Conservation (phyloP, 495 filamentous ascomycete species). For the Tuber microsphaerosporum region DNA sequence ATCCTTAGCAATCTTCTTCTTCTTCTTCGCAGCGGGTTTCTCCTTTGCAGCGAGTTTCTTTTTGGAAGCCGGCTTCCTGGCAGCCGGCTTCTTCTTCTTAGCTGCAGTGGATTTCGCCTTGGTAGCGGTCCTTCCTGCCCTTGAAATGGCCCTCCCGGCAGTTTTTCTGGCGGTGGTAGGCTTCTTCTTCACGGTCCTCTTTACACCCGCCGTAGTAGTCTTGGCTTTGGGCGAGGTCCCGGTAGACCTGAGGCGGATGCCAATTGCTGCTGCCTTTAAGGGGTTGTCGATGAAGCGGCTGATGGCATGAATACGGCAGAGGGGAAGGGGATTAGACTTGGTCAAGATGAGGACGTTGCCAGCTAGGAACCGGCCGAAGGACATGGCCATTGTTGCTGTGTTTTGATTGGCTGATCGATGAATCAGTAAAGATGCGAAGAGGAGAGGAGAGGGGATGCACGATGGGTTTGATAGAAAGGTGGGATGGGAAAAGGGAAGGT, state of each 20-base stretch:
- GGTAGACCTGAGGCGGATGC: background rate
- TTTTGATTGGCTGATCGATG: background rate
- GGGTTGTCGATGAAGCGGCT: background rate
- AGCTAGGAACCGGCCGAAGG: background rate
- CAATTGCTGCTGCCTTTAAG: background rate
- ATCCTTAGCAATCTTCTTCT: conserved; percentile 6
- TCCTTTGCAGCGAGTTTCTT: conserved; percentile 6
- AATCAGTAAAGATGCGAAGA: background rate
- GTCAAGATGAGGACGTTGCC: background rate
- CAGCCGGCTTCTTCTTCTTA: conserved; percentile 13
- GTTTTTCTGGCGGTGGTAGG: background rate
- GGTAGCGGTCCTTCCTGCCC: background rate
- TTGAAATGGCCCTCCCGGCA: background rate
- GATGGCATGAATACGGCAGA: background rate
- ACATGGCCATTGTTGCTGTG: conserved; percentile 1
- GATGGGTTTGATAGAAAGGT: background rate
- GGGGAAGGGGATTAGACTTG: conserved; percentile 1
- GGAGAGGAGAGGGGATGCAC: background rate
- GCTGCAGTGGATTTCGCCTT: conserved; percentile 7
- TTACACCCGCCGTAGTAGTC: conserved; percentile 6
- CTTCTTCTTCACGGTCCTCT: conserved; percentile 3
- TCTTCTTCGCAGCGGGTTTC: background rate
- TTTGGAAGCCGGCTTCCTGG: background rate
- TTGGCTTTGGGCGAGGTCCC: background rate
- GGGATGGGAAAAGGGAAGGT: background rate